A percentile compares a stretch with the other conserved stretches of the same genome.
Conservation (phyloP, 169 alveolate genomes). For the Babesia divergens region DNA sequence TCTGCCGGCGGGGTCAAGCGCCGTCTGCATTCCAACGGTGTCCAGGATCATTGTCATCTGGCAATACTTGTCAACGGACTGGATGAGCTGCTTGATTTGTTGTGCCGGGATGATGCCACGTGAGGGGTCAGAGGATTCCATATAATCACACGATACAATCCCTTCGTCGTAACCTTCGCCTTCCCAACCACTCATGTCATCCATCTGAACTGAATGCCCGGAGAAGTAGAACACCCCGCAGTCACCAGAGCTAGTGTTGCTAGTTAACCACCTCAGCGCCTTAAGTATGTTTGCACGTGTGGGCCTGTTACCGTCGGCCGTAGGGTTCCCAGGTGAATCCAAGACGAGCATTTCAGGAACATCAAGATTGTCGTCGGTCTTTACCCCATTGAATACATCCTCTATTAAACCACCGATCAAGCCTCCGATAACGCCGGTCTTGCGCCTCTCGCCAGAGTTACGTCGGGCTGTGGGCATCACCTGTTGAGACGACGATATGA, state of each 20-base stretch:
- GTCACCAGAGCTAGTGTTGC: slow-evolving; percentile 78
- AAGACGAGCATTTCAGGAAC: slow-evolving; percentile 67
- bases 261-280: slow-evolving; percentile 82
- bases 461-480: not conserved
- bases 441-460: slow-evolving; percentile 22
- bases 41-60: slow-evolving; percentile 83
- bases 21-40: slow-evolving; percentile 86
- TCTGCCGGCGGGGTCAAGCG: slow-evolving; percentile 84
- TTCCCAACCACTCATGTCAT: slow-evolving; percentile 87
- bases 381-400: slow-evolving; percentile 8
- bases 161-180: slow-evolving; percentile 92
- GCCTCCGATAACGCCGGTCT: slow-evolving; percentile 60
- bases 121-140: slow-evolving; percentile 64
- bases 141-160: slow-evolving; percentile 83
- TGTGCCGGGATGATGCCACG: slow-evolving; percentile 76
- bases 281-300: slow-evolving; percentile 78
- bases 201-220: slow-evolving; percentile 88
- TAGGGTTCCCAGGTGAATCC: slow-evolving; percentile 61
- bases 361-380: slow-evolving; percentile 60
- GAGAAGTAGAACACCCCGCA: slow-evolving; percentile 83
- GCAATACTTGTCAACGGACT: slow-evolving; percentile 61
- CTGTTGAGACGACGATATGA: not conserved
- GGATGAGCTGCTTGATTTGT: slow-evolving; percentile 76
- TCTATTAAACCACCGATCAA: slow-evolving; percentile 32
- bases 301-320: slow-evolving; percentile 69